A percentile compares a stretch with the other conserved stretches of the same genome.
These are phyloP conservation scores for Paecilomyces dactylethromorphus DNA, from an alignment of 2,329 filamentous ascomycete species.

Conservation along the genomic window DNA sequence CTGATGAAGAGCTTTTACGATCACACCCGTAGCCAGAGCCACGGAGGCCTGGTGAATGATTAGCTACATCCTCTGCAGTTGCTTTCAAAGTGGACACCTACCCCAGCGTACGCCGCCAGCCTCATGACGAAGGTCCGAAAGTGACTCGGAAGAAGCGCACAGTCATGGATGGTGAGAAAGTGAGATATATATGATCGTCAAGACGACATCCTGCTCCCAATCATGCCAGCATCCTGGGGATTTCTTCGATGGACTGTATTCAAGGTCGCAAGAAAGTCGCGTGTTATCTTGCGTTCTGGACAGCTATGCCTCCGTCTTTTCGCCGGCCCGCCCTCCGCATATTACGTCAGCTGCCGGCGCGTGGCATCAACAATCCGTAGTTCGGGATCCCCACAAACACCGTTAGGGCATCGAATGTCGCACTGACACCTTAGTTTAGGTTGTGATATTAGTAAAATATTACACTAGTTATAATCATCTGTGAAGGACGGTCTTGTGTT, in stretches of 20 bases:
- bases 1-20: conserved; percentile 88
- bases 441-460: too few species aligned
- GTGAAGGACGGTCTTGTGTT: too few species aligned
- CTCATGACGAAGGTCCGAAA: conserved; percentile 33
- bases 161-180: conserved; percentile 20
- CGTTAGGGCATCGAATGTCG: too few species aligned
- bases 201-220: conserved; percentile 12
- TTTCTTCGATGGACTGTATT: background rate
- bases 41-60: conserved; percentile 60
- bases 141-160: conserved; percentile 6
- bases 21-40: conserved; percentile 73
- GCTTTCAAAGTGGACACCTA: conserved; percentile 23
- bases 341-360: conserved; percentile 17
- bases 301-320: conserved; percentile 14
- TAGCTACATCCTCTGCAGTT: conserved; percentile 6
- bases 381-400: background rate
- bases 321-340: conserved; percentile 14
- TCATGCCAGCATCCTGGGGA: conserved; percentile 1
- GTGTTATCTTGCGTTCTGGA: conserved; percentile 15
- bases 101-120: conserved; percentile 47
- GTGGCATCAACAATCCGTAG: background rate
- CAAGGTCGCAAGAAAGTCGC: conserved; percentile 7
- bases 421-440: too few species aligned
- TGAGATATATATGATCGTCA: conserved; percentile 6
- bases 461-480: too few species aligned